Conservation (phyloP, 75 land plant genomes). For the Cunninghamia lanceolata region DNA sequence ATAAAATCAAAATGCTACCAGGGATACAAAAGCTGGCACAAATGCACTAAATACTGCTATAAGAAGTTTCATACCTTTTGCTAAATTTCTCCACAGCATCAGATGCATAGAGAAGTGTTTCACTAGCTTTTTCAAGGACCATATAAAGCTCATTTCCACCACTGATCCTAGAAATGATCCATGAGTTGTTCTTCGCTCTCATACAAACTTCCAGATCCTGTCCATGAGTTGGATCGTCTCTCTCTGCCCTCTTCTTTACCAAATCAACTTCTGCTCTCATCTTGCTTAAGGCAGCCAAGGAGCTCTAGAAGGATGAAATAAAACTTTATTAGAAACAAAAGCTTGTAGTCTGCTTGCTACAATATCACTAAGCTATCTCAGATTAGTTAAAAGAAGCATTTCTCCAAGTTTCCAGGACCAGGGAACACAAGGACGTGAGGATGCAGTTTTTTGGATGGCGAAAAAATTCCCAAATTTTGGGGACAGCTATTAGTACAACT, state of each 20-base stretch:
- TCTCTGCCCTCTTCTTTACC: constrained; percentile 59
- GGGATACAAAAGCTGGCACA: not conserved
- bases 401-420: too few species aligned
- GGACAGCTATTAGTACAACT: too few species aligned
- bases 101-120: constrained; percentile 88
- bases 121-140: constrained; percentile 87
- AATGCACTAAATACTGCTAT: not conserved
- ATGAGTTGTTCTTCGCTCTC: constrained; percentile 86
- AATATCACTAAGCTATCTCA: not conserved
- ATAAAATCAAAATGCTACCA: not conserved
- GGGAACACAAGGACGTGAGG: too few species aligned
- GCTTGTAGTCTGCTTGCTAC: not conserved
- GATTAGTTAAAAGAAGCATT: not conserved
- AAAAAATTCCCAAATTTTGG: too few species aligned
- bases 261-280: constrained; percentile 80
- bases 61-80: constrained; percentile 58
- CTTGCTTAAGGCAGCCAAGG: constrained; percentile 70
- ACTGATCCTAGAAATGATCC: constrained; percentile 70
- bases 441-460: too few species aligned
- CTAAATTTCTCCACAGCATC: constrained; percentile 94
- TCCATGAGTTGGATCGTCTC: constrained; percentile 33
- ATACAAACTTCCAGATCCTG: constrained; percentile 76
- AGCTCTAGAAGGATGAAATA: constrained; percentile 51
- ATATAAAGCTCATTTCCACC: constrained; percentile 86
- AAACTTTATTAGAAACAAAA: not conserved